A percentile compares a stretch with the other conserved stretches of the same genome.
These are phyloP conservation scores for Pseudonitzschia delicatissima DNA, from an alignment of 108 stramenopile species.

Conservation along the genomic window DNA sequence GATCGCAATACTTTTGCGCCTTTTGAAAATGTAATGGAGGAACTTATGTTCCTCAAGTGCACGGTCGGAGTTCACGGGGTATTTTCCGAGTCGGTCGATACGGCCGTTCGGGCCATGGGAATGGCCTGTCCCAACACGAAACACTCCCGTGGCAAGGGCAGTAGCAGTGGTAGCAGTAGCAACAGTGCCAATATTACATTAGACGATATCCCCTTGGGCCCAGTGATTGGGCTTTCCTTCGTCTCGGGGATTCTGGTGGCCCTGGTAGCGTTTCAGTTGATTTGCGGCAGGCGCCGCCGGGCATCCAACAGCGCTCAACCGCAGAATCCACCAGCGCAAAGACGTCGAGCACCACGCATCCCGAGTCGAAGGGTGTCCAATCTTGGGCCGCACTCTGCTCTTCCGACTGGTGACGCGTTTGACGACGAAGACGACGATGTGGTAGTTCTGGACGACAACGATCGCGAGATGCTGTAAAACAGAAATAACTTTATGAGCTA, in stretches of 20 bases:
- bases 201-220: slow-evolving; percentile 56
- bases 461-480: neutral
- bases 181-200: slow-evolving; percentile 35
- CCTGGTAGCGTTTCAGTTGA: slow-evolving; percentile 47
- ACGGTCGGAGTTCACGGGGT: slow-evolving; percentile 10
- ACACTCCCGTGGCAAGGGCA: slow-evolving; percentile 28
- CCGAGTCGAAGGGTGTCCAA: neutral
- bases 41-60: slow-evolving; percentile 7
- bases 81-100: slow-evolving; percentile 15
- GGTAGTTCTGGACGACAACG: neutral
- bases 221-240: slow-evolving; percentile 58
- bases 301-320: neutral
- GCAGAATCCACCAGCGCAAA: neutral
- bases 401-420: neutral
- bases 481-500: too few species aligned
- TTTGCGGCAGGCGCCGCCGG: too few species aligned
- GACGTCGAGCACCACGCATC: neutral
- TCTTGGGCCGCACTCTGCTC: neutral
- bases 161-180: neutral
- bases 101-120: slow-evolving; percentile 35
- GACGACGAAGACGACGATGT: neutral
- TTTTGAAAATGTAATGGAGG: neutral
- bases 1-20: neutral
- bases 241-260: slow-evolving; percentile 10
- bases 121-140: slow-evolving; percentile 50